A percentile compares a stretch with the other conserved stretches of the same genome.
Evolutionary conservation across 1,284 basidiomycete genomes (phyloP).

Genomic region (Moesziomyces aphidis): DNA sequence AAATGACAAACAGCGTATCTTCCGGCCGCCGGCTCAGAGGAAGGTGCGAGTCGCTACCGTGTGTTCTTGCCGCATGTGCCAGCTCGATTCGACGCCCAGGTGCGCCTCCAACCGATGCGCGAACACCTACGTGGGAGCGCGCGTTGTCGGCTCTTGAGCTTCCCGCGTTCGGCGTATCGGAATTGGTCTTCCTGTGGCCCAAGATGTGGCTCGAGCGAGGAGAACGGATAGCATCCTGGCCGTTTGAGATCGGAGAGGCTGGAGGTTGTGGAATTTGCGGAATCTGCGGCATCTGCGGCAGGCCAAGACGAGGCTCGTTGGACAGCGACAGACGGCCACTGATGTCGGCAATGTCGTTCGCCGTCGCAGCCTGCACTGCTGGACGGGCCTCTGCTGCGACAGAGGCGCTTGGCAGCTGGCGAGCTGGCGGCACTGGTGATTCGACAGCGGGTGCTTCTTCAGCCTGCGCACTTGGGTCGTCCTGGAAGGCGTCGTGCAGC

Average conservation of each 20-base stretch:
- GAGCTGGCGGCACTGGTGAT: no score
- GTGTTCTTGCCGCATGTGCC: conserved; percentile 11
- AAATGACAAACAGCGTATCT: conserved; percentile 42
- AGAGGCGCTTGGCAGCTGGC: no score
- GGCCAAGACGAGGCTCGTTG: conserved; percentile 37
- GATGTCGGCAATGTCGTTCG: neutral
- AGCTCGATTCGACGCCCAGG: conserved; percentile 7
- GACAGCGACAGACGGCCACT: conserved; percentile 23
- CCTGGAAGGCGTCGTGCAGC: no score
- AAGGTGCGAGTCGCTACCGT: conserved; percentile 35
- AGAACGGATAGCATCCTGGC: no score
- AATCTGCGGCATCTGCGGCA: conserved; percentile 10
- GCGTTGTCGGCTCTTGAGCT: neutral
- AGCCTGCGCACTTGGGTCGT: no score
- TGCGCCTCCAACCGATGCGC: conserved; percentile 3
- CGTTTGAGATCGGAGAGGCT: neutral
- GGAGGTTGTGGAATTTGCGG: neutral
- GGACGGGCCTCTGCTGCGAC: no score
- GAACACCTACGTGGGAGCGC: neutral
- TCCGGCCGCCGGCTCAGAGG: conserved; percentile 40
- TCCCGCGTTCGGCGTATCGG: conserved; percentile 13
- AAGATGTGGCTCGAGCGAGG: conserved; percentile 4
- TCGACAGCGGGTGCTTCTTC: no score
- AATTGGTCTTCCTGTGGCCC: conserved; percentile 31
- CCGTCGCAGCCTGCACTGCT: no score